These are phyloP conservation scores for Fusarium veterinarium DNA, from an alignment of 2,329 filamentous ascomycete species.

Conservation along the genomic window DNA sequence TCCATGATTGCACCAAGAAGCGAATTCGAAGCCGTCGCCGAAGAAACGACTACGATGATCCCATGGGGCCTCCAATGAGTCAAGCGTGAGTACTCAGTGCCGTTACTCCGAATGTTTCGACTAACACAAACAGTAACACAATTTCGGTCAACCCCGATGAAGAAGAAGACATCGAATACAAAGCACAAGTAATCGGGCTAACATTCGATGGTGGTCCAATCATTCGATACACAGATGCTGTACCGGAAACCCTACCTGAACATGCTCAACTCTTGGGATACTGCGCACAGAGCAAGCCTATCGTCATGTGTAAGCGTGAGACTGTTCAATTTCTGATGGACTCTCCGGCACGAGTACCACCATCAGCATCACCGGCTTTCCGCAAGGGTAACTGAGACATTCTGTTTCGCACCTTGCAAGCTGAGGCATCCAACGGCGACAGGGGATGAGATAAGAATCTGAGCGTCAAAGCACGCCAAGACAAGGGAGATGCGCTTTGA, in stretches of 20 bases:
- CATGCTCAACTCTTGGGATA: slow-evolving; percentile 53
- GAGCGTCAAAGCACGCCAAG: slow-evolving; percentile 5
- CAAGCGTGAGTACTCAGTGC: slow-evolving; percentile 53
- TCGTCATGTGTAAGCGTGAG: slow-evolving; percentile 54
- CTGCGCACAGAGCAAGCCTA: slow-evolving; percentile 49
- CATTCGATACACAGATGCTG: slow-evolving; percentile 55
- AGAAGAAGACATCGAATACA: slow-evolving; percentile 48
- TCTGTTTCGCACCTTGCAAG: not conserved
- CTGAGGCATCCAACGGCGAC: not conserved
- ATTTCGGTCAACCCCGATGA: slow-evolving; percentile 50
- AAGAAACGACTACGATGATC: slow-evolving; percentile 40
- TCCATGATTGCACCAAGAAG: slow-evolving; percentile 55
- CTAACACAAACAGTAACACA: slow-evolving; percentile 50
- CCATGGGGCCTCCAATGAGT: slow-evolving; percentile 53
- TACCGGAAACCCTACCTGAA: slow-evolving; percentile 47
- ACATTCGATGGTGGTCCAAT: slow-evolving; percentile 60
- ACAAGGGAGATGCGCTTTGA: slow-evolving; percentile 15
- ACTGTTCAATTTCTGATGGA: slow-evolving; percentile 48
- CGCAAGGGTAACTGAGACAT: slow-evolving; percentile 21
- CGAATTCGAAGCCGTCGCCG: slow-evolving; percentile 49
- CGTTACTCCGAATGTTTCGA: not conserved
- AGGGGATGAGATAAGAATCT: slow-evolving; percentile 5
- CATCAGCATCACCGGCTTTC: slow-evolving; percentile 9
- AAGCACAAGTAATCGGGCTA: slow-evolving; percentile 57
- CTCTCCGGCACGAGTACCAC: slow-evolving; percentile 15